Base-by-base conservation (phyloP, 129 eudicot species). In the Solidago caesia region DNA sequence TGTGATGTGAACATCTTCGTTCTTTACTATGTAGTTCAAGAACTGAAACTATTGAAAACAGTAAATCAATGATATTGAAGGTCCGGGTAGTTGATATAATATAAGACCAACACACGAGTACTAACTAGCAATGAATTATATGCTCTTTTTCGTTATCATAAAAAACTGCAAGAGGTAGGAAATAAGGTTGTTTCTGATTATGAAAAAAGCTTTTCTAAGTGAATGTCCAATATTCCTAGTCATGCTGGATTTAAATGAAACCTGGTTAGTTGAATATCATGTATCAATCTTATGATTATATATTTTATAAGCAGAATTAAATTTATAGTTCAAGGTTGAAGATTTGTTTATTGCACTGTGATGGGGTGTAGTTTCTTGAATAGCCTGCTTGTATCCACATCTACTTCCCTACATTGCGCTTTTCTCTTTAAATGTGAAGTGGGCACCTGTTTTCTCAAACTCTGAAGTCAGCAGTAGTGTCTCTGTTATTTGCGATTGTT, bases 401-500 rank as follows among this genome's bases (percentile, higher is more conserved):
- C 49, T 71, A 12, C 68, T 27, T 64, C 13, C 13, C 6, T 10
- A 61, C 45, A 33, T 43, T 8, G 4, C 2, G 26, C 56, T 57
- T 58, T 26, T 27, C 44, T 56, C 44, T 57, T 67, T 6, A 11
- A 25, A 73, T 73, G 15, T 44, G 45, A 44, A 73, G 27, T 72
- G 10, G 41, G 43, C 44, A 21, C 67, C 3, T 13, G 8, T 72
- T 26, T 44, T 21, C 25, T 70, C 68, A 44, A 11, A 72, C 68
- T 12, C 67, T 25, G 45, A 25, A 58, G 66, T 72, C 29, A 58
- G 12, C 25, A 58, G 8, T 6, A n/a, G n/a, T n/a, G n/a, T n/a
- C 21, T 21, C 21, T 21, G 21, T 21, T 21, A 21, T 21, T 21
- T 21, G 21, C 21, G 21, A 21, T 21, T 21, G 21, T 21, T 49